Conservation (phyloP, 2,329 filamentous ascomycete species). For the Cryphonectria naterciae region DNA sequence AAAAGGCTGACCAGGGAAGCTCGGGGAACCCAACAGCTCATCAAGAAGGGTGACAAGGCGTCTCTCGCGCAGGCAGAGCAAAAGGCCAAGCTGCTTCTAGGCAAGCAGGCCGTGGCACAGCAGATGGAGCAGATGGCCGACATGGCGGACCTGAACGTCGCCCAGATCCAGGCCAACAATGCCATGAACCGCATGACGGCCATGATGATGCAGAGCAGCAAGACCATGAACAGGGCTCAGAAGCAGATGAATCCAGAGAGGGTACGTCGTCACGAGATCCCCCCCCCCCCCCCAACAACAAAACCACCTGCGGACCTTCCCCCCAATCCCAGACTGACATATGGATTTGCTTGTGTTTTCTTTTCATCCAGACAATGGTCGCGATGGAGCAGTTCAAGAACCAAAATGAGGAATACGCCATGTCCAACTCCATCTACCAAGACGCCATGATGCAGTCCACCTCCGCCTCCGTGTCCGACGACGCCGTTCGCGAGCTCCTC, state of each 20-base stretch:
- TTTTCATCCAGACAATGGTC: slow-evolving; percentile 52
- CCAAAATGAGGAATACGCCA: slow-evolving; percentile 67
- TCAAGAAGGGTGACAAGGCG: slow-evolving; percentile 62
- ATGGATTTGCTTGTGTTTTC: not conserved
- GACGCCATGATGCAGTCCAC: slow-evolving; percentile 82
- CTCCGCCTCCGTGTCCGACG: slow-evolving; percentile 72
- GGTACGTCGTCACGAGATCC: slow-evolving; percentile 39
- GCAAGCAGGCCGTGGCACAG: slow-evolving; percentile 63
- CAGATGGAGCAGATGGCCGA: slow-evolving; percentile 69
- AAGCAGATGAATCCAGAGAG: slow-evolving; percentile 63
- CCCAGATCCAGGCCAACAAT: slow-evolving; percentile 68
- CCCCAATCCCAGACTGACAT: not conserved
- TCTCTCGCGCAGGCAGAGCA: slow-evolving; percentile 56
- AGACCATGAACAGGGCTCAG: slow-evolving; percentile 62
- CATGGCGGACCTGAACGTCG: slow-evolving; percentile 63
- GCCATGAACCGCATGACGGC: slow-evolving; percentile 67
- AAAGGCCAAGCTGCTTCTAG: slow-evolving; percentile 65
- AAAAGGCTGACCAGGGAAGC: not conserved
- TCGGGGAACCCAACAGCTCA: slow-evolving; percentile 40
- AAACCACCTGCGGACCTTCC: not conserved
- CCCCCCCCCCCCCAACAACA: not conserved
- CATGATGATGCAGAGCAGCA: slow-evolving; percentile 65
- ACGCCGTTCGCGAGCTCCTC: slow-evolving; percentile 85
- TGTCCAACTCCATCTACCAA: slow-evolving; percentile 77
- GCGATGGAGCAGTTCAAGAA: slow-evolving; percentile 65